Evolutionary conservation across 345 rosid genomes (phyloP).

Genomic region (Salix purpurea): DNA sequence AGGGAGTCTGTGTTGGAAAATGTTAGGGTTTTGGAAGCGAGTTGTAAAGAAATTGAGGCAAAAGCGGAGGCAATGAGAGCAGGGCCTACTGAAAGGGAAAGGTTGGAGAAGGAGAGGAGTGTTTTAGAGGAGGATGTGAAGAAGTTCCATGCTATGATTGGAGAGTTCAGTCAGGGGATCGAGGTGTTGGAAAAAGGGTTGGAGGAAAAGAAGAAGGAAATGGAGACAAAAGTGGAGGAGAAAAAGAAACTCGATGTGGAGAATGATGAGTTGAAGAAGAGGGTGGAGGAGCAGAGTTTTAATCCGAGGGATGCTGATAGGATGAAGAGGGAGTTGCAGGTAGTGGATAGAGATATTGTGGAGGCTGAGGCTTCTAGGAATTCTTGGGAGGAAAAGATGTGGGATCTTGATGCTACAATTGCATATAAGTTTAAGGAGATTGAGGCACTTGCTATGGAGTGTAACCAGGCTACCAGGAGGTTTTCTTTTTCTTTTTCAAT

Average conservation of each 20-base stretch:
- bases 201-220: conserved; percentile 59
- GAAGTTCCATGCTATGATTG: conserved; percentile 59
- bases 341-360: conserved; percentile 70
- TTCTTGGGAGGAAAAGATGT: conserved; percentile 69
- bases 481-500: conserved; percentile 3
- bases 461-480: conserved; percentile 77
- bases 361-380: conserved; percentile 64
- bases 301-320: conserved; percentile 79
- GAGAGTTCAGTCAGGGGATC: conserved; percentile 36
- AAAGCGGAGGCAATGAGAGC: conserved; percentile 41
- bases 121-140: conserved; percentile 62
- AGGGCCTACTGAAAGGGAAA: conserved; percentile 59
- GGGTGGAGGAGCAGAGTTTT: conserved; percentile 63
- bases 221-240: conserved; percentile 58
- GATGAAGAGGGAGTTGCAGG: conserved; percentile 88
- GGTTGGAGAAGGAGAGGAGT: conserved; percentile 48
- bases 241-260: conserved; percentile 46
- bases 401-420: conserved; percentile 58
- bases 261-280: conserved; percentile 70
- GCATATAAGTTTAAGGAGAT: conserved; percentile 62
- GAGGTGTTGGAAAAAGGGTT: conserved; percentile 40
- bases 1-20: conserved; percentile 35
- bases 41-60: conserved; percentile 36
- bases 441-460: conserved; percentile 55
- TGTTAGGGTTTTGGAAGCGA: conserved; percentile 32